Evolutionary conservation across 2,329 filamentous ascomycete genomes (phyloP).

Genomic region (Neodidymelliopsis sp.): DNA sequence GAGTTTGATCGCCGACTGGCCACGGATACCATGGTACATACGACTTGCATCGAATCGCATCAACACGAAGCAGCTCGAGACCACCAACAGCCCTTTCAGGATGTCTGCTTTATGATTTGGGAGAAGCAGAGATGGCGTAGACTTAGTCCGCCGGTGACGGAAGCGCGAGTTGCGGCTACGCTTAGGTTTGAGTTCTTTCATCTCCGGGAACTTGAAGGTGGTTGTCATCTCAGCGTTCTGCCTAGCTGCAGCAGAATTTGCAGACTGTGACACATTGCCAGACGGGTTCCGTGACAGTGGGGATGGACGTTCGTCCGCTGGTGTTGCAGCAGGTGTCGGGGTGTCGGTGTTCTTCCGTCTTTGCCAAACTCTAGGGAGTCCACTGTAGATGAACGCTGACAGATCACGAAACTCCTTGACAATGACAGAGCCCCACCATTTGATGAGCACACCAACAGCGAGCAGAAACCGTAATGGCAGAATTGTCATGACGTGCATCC

Average conservation of each 20-base stretch:
- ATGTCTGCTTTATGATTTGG: constrained; percentile 95
- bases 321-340: constrained; percentile 35
- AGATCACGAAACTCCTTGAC: constrained; percentile 76
- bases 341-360: constrained; percentile 58
- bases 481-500: constrained; percentile 97
- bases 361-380: constrained; percentile 79
- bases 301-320: constrained; percentile 38
- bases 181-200: constrained; percentile 38
- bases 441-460: constrained; percentile 75
- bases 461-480: constrained; percentile 87
- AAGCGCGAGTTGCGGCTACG: constrained; percentile 43
- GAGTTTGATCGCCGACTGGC: constrained; percentile 95
- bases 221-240: constrained; percentile 32
- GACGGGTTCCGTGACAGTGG: constrained; percentile 39
- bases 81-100: constrained; percentile 86
- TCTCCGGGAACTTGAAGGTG: constrained; percentile 38
- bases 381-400: constrained; percentile 78
- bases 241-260: constrained; percentile 27
- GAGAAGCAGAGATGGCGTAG: constrained; percentile 82
- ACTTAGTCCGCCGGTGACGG: constrained; percentile 78
- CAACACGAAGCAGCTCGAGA: constrained; percentile 82
- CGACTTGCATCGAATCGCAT: constrained; percentile 94
- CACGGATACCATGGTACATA: constrained; percentile 98
- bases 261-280: constrained; percentile 22
- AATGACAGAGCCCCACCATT: constrained; percentile 79